Percentiles rank a stretch among this genome's conserved stretches.
These are phyloP conservation scores for Leccinellum luteum DNA, from an alignment of 768 basidiomycete species.

Conservation along the genomic window DNA sequence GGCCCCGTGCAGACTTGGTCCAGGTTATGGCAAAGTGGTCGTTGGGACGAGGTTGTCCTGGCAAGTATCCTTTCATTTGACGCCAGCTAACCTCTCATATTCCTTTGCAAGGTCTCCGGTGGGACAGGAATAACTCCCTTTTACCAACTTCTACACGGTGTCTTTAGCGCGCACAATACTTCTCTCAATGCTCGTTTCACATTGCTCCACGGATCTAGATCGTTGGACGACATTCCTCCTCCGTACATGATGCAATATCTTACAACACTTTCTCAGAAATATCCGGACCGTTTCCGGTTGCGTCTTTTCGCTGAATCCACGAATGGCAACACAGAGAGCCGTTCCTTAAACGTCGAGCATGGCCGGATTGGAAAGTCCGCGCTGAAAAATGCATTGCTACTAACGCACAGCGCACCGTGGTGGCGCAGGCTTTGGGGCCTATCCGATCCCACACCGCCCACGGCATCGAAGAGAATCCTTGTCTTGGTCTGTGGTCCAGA, in stretches of 20 bases:
- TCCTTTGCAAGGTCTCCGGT: slow-evolving; percentile 68
- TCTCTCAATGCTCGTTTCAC: slow-evolving; percentile 55
- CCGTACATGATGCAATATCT: slow-evolving; percentile 55
- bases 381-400: slow-evolving; percentile 43
- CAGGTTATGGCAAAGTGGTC: slow-evolving; percentile 41
- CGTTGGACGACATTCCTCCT: slow-evolving; percentile 68
- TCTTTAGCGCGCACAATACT: slow-evolving; percentile 37
- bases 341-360: slow-evolving; percentile 30
- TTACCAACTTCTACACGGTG: slow-evolving; percentile 64
- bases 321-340: slow-evolving; percentile 17
- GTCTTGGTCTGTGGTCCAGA: slow-evolving; percentile 88
- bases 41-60: slow-evolving; percentile 82
- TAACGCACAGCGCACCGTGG: slow-evolving; percentile 27
- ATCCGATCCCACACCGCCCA: slow-evolving; percentile 1
- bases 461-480: slow-evolving; percentile 42
- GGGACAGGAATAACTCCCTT: slow-evolving; percentile 89
- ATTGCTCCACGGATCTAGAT: slow-evolving; percentile 68
- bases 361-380: slow-evolving; percentile 56
- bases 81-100: not conserved
- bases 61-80: slow-evolving; percentile 34
- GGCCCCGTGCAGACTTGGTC: slow-evolving; percentile 72
- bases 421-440: slow-evolving; percentile 27
- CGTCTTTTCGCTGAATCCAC: slow-evolving; percentile 60
- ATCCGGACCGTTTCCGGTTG: slow-evolving; percentile 57
- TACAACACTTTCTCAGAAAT: slow-evolving; percentile 39